Base-by-base conservation (phyloP, 768 basidiomycete genomes). In the Tremella yokohamensis region DNA sequence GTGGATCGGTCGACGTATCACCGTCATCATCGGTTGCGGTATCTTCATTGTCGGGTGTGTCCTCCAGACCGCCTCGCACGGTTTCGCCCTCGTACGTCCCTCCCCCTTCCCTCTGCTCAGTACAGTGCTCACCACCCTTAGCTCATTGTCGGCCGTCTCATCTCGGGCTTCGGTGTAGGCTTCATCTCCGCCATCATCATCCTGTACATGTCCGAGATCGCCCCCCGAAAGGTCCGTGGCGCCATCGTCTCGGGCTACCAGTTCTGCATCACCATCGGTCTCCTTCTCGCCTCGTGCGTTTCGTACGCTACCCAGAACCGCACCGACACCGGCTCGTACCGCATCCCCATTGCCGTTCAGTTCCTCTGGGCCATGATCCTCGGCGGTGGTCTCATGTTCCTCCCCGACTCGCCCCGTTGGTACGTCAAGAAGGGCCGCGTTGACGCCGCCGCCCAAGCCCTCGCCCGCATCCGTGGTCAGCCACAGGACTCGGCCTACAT, bases 321-420 rank as follows among this genome's bases (percentile, higher is more conserved):
- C 52, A 18, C 9, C 40, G 68, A 74, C 57, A 60, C 69, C 24
- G 69, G 71, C 29, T 68, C 72, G 20, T 75, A 74, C 72, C 70
- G 75, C 44, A 78, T 78, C 61, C 77, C 77, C 42, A 66, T 78
- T 57, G 66, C 61, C 47, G 59, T 78, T 25, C 74, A 76, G 60
- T 69, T 77, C 64, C 54, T 68, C 42, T 75, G 72, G 69, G 66
- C 68, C 15, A 34, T 72, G 18, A 70, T 74, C 56, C 77, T 79
- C 54, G 73, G 59, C 52, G 53, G 38, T 40, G 78, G 77, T 60
- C 67, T 78, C 47, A 65, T 74, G 59, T 52, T 76, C 56, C 67
- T 78, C 25, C 78, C 78, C 45, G 77, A 78, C 45, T 77, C 77
- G 13, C 78, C 78, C 15, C 72, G 78, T 62, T 79, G 72, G 73